Conservation (phyloP, 495 filamentous ascomycete genomes). For the Xylaria acuta region DNA sequence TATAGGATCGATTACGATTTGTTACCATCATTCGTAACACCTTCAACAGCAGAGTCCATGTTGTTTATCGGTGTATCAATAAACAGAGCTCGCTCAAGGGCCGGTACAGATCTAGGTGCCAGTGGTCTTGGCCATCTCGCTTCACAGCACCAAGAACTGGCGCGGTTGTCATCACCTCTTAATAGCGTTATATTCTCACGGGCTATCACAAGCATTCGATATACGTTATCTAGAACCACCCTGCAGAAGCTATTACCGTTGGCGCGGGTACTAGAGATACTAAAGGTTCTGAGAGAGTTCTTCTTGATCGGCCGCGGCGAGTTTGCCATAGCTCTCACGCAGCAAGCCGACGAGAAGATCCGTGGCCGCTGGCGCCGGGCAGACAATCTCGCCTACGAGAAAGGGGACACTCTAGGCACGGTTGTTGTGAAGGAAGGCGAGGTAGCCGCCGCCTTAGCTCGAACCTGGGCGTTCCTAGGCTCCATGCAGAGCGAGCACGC, state of each 20-base stretch:
- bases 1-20: constrained; percentile 63
- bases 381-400: constrained; percentile 61
- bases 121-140: constrained; percentile 67
- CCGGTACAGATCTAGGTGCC: constrained; percentile 58
- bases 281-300: constrained; percentile 82
- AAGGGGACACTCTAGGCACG: constrained; percentile 55
- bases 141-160: constrained; percentile 75
- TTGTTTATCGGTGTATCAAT: constrained; percentile 90
- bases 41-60: constrained; percentile 77
- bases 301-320: constrained; percentile 87
- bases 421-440: constrained; percentile 87
- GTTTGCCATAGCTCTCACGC: constrained; percentile 84
- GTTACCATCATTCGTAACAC: constrained; percentile 78
- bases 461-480: constrained; percentile 79
- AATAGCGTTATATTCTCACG: constrained; percentile 70
- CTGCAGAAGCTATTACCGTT: constrained; percentile 81
- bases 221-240: constrained; percentile 80
- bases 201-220: constrained; percentile 75
- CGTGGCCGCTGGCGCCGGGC: constrained; percentile 60
- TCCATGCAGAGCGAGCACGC: constrained; percentile 72
- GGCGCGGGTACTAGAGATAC: constrained; percentile 73
- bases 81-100: constrained; percentile 72
- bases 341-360: constrained; percentile 80
- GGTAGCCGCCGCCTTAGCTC: constrained; percentile 71
- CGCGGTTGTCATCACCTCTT: constrained; percentile 73